phyloP scores from a whole-genome alignment of 2,329 filamentous ascomycete genomes.

The Diaporthe amygdali region DNA sequence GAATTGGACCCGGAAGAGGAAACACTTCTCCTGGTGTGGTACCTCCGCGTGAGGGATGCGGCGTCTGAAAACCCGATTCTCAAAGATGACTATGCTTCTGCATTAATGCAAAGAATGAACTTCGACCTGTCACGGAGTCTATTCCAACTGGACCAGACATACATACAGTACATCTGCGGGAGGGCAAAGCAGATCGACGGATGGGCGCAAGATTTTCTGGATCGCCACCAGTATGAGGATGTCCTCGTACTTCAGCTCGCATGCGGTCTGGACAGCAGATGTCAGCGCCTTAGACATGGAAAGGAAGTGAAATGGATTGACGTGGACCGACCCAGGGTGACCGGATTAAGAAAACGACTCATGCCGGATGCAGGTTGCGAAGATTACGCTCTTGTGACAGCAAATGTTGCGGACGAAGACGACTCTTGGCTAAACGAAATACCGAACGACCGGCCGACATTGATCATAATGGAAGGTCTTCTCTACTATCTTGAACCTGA shows the following conservation, averaged over 20 bases:
- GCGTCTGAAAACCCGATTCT: constrained; percentile 24
- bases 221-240: constrained; percentile 26
- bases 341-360: constrained; percentile 28
- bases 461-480: constrained; percentile 32
- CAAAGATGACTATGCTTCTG: constrained; percentile 26
- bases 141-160: constrained; percentile 27
- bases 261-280: constrained; percentile 32
- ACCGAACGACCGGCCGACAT: constrained; percentile 28
- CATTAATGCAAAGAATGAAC: constrained; percentile 30
- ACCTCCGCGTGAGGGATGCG: constrained; percentile 12
- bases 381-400: constrained; percentile 21
- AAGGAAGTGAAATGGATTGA: constrained; percentile 32
- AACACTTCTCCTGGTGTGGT: constrained; percentile 4
- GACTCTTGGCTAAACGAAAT: constrained; percentile 29
- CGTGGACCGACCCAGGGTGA: constrained; percentile 30
- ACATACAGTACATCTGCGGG: constrained; percentile 26
- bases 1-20: constrained; percentile 10
- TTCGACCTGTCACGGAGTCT: constrained; percentile 24
- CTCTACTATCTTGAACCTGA: constrained; percentile 29
- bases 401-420: constrained; percentile 24
- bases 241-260: constrained; percentile 32
- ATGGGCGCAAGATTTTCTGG: constrained; percentile 30
- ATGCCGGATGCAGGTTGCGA: constrained; percentile 22
- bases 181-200: constrained; percentile 29
- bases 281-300: constrained; percentile 22